Conservation (phyloP, 1,139 yeast genomes). For the Wickerhamomyces sp. region DNA sequence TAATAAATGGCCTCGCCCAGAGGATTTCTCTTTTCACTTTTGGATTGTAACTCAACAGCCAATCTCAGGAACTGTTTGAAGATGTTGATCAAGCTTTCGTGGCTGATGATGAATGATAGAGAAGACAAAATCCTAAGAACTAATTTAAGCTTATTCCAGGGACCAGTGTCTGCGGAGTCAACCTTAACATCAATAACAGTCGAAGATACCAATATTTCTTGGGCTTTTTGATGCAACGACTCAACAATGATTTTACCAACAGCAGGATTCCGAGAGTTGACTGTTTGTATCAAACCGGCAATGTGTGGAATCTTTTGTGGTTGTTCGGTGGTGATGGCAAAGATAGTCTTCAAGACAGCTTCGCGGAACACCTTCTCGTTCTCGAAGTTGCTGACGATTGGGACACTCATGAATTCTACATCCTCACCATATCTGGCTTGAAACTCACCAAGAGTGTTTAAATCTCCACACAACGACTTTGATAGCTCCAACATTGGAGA, state of each 20-base stretch:
- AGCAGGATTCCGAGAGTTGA: conserved; percentile 59
- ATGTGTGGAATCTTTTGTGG: conserved; percentile 81
- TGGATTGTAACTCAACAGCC: conserved; percentile 52
- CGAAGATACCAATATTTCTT: conserved; percentile 41
- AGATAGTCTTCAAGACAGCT: conserved; percentile 56
- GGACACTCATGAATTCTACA: conserved; percentile 60
- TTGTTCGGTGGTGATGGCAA: conserved; percentile 75
- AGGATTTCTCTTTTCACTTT: conserved; percentile 39
- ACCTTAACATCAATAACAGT: conserved; percentile 21
- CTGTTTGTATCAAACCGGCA: conserved; percentile 63
- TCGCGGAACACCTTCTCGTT: conserved; percentile 57
- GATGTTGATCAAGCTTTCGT: conserved; percentile 44
- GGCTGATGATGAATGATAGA: conserved; percentile 55
- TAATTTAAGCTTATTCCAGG: conserved; percentile 70
- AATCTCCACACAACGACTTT: conserved; percentile 43
- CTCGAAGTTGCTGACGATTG: conserved; percentile 64
- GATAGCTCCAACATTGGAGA: conserved; percentile 36
- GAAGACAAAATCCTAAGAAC: conserved; percentile 66
- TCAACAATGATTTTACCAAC: conserved; percentile 72
- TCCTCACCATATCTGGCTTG: conserved; percentile 56
- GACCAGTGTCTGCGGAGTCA: conserved; percentile 44
- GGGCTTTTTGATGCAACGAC: conserved; percentile 58
- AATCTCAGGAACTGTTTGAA: conserved; percentile 50
- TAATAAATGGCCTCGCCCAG: conserved; percentile 67
- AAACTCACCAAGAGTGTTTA: conserved; percentile 63